Evolutionary conservation across 768 basidiomycete genomes (phyloP).

Genomic region (Lyophyllum decastes): DNA sequence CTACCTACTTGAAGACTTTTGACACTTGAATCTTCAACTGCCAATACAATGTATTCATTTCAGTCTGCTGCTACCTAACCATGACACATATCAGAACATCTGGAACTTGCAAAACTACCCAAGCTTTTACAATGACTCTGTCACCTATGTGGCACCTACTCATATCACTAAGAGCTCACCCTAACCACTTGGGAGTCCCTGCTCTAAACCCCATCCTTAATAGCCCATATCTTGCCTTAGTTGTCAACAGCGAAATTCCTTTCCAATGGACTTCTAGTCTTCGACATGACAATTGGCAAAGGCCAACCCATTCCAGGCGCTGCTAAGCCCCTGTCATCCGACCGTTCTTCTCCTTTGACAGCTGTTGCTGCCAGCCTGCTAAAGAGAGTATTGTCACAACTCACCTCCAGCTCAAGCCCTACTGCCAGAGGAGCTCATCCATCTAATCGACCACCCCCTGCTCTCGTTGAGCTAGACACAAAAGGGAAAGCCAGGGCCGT

Average conservation of each 20-base stretch:
- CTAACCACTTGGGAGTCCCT: not conserved
- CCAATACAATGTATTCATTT: too few relatives aligned
- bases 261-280: not conserved
- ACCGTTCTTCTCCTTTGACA: not conserved
- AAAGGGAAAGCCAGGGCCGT: not conserved
- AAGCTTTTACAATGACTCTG: too few relatives aligned
- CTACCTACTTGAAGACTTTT: too few relatives aligned
- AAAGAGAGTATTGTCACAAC: not conserved
- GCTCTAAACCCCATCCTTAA: not conserved
- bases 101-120: too few relatives aligned
- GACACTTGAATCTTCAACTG: too few relatives aligned
- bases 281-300: not conserved
- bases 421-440: not conserved
- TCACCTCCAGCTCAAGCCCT: not conserved
- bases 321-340: not conserved
- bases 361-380: not conserved
- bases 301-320: not conserved
- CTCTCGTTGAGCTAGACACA: not conserved
- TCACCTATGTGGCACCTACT: too few relatives aligned
- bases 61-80: too few relatives aligned
- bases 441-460: not conserved
- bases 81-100: too few relatives aligned
- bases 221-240: not conserved
- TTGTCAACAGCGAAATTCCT: not conserved
- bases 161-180: too few relatives aligned